These are phyloP conservation scores for Aspergillus sp. DNA, from an alignment of 2,329 filamentous ascomycete species.

Conservation along the genomic window DNA sequence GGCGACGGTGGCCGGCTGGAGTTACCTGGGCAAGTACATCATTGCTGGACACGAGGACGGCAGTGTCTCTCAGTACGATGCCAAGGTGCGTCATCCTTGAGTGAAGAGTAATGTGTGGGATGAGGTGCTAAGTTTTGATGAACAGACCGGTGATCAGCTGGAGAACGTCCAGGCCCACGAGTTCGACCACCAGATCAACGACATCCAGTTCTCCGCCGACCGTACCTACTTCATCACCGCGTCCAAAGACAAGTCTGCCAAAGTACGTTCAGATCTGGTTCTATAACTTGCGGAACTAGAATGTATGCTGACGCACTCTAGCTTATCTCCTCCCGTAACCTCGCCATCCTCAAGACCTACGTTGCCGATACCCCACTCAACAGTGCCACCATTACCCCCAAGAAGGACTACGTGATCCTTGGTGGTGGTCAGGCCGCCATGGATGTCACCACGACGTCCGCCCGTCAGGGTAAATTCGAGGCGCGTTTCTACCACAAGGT, in stretches of 20 bases:
- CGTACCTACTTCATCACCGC: slow-evolving; percentile 98
- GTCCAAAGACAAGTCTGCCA: slow-evolving; percentile 95
- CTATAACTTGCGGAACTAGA: not conserved
- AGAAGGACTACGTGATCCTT: slow-evolving; percentile 97
- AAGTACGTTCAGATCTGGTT: slow-evolving; percentile 52
- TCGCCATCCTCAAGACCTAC: slow-evolving; percentile 92
- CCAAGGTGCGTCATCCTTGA: slow-evolving; percentile 59
- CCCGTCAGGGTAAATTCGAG: slow-evolving; percentile 98
- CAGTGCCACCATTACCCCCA: slow-evolving; percentile 87
- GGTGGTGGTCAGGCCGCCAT: slow-evolving; percentile 98
- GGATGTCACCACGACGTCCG: slow-evolving; percentile 93
- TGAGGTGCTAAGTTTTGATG: slow-evolving; percentile 13
- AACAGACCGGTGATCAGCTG: slow-evolving; percentile 74
- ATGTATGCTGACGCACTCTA: slow-evolving; percentile 30
- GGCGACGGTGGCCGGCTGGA: slow-evolving; percentile 96
- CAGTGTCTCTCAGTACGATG: slow-evolving; percentile 85
- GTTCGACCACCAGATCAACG: slow-evolving; percentile 76
- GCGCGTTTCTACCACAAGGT: slow-evolving; percentile 99
- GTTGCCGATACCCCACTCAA: slow-evolving; percentile 90
- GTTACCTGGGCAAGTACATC: slow-evolving; percentile 91
- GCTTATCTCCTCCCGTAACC: slow-evolving; percentile 81
- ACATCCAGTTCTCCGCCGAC: slow-evolving; percentile 92
- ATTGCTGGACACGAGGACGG: slow-evolving; percentile 97
- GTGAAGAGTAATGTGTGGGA: not conserved
- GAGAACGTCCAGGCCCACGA: slow-evolving; percentile 83